A percentile compares a stretch with the other conserved stretches of the same genome.
phyloP scores from a whole-genome alignment of 495 filamentous ascomycete genomes.

The Pyrenula massariospora region DNA sequence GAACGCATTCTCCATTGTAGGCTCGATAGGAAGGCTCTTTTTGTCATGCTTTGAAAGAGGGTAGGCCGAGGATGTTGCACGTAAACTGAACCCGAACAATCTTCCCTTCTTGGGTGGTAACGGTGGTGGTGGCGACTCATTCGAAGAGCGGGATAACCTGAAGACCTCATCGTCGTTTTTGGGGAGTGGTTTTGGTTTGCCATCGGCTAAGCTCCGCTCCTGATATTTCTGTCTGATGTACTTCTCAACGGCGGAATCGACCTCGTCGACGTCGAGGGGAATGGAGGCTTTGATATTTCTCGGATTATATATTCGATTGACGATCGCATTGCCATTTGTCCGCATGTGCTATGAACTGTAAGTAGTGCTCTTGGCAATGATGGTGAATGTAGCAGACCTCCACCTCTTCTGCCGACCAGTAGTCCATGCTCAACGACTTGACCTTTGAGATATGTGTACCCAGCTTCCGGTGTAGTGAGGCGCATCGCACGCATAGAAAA shows the following conservation, averaged over 20 bases:
- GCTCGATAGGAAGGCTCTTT: not conserved
- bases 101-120: conserved; percentile 73
- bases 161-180: conserved; percentile 29
- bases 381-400: conserved; percentile 49
- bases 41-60: conserved; percentile 23
- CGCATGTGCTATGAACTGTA: conserved; percentile 63
- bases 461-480: conserved; percentile 86
- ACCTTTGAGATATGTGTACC: conserved; percentile 97
- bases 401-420: conserved; percentile 88
- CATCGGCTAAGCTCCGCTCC: conserved; percentile 43
- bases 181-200: conserved; percentile 30
- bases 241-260: conserved; percentile 83
- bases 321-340: conserved; percentile 70
- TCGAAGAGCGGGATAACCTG: conserved; percentile 20
- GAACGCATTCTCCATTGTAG: conserved; percentile 16
- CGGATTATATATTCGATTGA: conserved; percentile 83
- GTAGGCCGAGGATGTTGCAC: conserved; percentile 61
- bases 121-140: conserved; percentile 49
- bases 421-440: conserved; percentile 96
- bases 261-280: conserved; percentile 81
- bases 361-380: not conserved
- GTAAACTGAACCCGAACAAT: conserved; percentile 60
- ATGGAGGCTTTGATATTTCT: conserved; percentile 67
- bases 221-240: conserved; percentile 94
- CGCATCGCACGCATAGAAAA: conserved; percentile 97